A percentile compares a stretch with the other conserved stretches of the same genome.
phyloP scores from a whole-genome alignment of 495 filamentous ascomycete species.

The Astrothelium macrocarpum region DNA sequence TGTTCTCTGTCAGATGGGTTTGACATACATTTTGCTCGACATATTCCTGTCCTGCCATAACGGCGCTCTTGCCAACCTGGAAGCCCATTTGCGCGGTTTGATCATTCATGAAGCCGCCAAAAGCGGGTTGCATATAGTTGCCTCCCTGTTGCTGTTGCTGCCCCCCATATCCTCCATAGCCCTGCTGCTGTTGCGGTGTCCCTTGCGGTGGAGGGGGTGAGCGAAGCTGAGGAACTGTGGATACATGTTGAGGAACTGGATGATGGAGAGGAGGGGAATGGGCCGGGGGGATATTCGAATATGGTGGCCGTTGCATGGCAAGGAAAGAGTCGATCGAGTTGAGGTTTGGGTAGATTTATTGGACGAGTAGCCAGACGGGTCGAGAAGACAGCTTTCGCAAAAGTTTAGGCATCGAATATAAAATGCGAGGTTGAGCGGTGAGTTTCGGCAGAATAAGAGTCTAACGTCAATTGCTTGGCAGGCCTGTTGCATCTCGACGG shows the following conservation, averaged over 20 bases:
- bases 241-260: conserved; percentile 96
- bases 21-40: conserved; percentile 80
- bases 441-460: not conserved
- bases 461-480: too few species aligned
- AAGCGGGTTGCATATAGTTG: conserved; percentile 53
- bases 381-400: not conserved
- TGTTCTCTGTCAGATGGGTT: not conserved
- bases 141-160: conserved; percentile 32
- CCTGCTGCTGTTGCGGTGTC: conserved; percentile 56
- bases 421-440: not conserved
- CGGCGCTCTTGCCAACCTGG: conserved; percentile 84
- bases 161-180: conserved; percentile 70
- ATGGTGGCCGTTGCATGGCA: conserved; percentile 72
- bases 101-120: conserved; percentile 87
- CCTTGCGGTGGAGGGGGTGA: conserved; percentile 77
- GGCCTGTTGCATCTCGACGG: too few species aligned
- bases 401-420: not conserved
- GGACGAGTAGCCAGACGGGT: not conserved
- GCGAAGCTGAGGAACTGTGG: conserved; percentile 95
- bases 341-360: too few species aligned
- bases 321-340: too few species aligned
- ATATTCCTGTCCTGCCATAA: conserved; percentile 81
- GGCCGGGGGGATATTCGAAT: conserved; percentile 58
- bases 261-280: conserved; percentile 95
- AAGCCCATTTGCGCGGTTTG: conserved; percentile 94